Conservation (phyloP, 1,139 yeast species). For the Barnettozyma hawaiiensis region DNA sequence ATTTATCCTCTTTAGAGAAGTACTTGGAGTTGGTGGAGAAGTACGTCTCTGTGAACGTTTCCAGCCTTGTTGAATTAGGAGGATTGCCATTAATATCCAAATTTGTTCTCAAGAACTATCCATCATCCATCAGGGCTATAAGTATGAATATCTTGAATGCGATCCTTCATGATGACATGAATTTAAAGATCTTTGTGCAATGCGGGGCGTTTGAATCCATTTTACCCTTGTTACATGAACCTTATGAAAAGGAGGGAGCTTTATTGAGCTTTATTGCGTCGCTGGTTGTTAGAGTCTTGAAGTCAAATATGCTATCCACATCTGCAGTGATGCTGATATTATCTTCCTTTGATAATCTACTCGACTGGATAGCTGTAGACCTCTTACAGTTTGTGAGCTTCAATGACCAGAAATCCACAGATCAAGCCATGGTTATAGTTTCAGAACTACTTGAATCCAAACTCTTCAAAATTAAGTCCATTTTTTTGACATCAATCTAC, state of each 20-base stretch:
- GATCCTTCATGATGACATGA: slow-evolving; percentile 36
- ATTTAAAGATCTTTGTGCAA: slow-evolving; percentile 46
- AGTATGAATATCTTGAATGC: slow-evolving; percentile 40
- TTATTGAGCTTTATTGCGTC: slow-evolving; percentile 42
- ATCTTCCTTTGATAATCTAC: slow-evolving; percentile 14
- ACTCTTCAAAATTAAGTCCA: slow-evolving; percentile 37
- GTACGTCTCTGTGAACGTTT: neutral
- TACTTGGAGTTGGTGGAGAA: slow-evolving; percentile 9
- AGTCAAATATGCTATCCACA: slow-evolving; percentile 1
- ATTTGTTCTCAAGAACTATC: slow-evolving; percentile 37
- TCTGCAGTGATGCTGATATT: slow-evolving; percentile 7
- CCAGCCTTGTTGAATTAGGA: slow-evolving; percentile 35
- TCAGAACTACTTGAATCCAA: slow-evolving; percentile 39
- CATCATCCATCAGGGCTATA: slow-evolving; percentile 36
- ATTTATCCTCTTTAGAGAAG: neutral
- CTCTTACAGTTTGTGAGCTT: slow-evolving; percentile 19
- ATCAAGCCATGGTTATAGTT: slow-evolving; percentile 37
- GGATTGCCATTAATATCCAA: slow-evolving; percentile 50
- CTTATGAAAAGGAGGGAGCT: slow-evolving; percentile 40
- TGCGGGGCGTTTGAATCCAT: slow-evolving; percentile 53
- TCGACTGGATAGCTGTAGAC: slow-evolving; percentile 25
- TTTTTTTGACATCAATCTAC: slow-evolving; percentile 41
- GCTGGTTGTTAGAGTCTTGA: neutral
- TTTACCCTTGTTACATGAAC: slow-evolving; percentile 50
- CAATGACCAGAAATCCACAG: slow-evolving; percentile 18